Evolutionary conservation across 495 filamentous ascomycete genomes (phyloP), one percentile per base, ranked within the genome.

Genomic region (Achaetomiella virescens): DNA sequence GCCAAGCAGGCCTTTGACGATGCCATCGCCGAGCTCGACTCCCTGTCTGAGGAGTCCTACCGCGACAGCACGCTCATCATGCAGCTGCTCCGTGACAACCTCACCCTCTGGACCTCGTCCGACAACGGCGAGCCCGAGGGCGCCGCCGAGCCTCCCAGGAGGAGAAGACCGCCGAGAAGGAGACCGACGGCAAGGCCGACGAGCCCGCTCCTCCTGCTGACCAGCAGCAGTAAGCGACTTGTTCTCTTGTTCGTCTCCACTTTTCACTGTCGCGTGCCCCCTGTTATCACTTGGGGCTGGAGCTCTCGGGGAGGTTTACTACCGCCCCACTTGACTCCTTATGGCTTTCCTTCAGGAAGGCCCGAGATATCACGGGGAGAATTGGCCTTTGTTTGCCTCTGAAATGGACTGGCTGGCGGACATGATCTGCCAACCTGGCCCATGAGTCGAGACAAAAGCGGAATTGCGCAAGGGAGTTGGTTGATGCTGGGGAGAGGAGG

Each of bases 31-130:
- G 93, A 98, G 83, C 90, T 98, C 63, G 93, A 98, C 79, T 96
- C 92, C 18, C 81, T 98, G 56, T 96, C 91, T 55, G 93, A 98
- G 80, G 93, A 98, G 75, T 96, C 91, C 63, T 98, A 98, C 85
- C 91, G 95, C 66, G 93, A 98, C 77, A 97, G 92, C 84, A 99
- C 93, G 45, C 86, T 99, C 64, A 99, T 99, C 81, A 99, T 99
- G 93, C 93, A 99, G 84, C 82, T 99, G 45, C 88, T 99, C 72
- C 91, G 55, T 15, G 93, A 99, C 75, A 99, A 99, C 81, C 81
- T 99, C 59, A 99, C 93, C 61, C 87, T 99, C 70, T 99, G 93
- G 93, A 99, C 93, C 65, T 97, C 93, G 52, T 95, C 91, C 45
- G 93, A 97, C 67, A 88, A 84, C 65, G 84, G 81, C 59, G 93